phyloP scores from a whole-genome alignment of 2,329 filamentous ascomycete species.

The Davidsoniella neocaledoniae region DNA sequence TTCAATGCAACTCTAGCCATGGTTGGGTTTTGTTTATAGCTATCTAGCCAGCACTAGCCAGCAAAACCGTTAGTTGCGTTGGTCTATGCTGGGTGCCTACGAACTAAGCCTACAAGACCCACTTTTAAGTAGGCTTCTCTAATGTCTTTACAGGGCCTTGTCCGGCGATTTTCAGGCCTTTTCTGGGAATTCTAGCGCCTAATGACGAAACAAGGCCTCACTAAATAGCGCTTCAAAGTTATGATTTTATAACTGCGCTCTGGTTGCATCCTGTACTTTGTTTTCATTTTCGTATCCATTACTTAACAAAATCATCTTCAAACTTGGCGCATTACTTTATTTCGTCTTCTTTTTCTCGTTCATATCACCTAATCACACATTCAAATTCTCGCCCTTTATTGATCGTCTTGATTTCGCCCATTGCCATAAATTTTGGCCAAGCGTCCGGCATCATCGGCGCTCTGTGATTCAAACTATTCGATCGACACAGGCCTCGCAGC shows the following conservation, averaged over 20 bases:
- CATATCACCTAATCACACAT: background rate
- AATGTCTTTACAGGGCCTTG: background rate
- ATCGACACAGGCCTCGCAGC: too few species aligned
- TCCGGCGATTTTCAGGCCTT: background rate
- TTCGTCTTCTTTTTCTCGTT: background rate
- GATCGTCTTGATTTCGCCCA: background rate
- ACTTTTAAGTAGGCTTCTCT: conserved; percentile 2
- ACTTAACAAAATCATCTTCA: background rate
- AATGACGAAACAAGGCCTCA: conserved; percentile 4
- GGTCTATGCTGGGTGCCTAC: background rate
- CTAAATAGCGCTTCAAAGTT: background rate
- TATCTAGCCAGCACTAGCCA: too few species aligned
- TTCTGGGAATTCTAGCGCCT: too few species aligned
- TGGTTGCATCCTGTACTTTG: background rate
- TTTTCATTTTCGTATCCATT: background rate
- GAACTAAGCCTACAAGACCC: background rate
- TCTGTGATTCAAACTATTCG: too few species aligned
- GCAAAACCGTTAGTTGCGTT: too few species aligned
- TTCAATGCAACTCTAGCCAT: background rate
- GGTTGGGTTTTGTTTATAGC: too few species aligned
- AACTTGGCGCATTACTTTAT: background rate
- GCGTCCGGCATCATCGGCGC: conserved; percentile 37
- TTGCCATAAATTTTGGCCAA: background rate
- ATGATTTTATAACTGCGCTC: too few species aligned
- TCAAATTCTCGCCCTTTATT: background rate